Evolutionary conservation across 1,139 yeast species (phyloP).

Genomic region (Maudiozyma humilis): DNA sequence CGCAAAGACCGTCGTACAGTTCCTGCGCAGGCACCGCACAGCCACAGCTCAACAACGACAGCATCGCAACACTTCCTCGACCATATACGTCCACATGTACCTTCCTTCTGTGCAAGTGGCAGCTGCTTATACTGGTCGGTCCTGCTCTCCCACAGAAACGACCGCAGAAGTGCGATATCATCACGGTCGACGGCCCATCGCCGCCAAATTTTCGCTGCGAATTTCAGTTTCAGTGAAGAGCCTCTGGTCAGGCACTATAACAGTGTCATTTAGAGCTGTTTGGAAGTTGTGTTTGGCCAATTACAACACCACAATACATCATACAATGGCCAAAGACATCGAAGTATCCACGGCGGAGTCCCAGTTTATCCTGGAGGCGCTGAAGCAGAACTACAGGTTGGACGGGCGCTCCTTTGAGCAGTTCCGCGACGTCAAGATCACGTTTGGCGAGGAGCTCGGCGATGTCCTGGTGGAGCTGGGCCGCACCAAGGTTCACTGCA

Average conservation of each 20-base stretch:
- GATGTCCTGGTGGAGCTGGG: conserved; percentile 75
- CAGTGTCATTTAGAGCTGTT: too few species aligned
- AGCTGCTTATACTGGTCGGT: neutral
- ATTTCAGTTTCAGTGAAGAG: neutral
- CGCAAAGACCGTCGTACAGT: neutral
- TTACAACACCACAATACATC: too few species aligned
- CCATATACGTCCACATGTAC: too few species aligned
- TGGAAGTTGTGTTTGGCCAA: too few species aligned
- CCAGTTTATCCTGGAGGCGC: conserved; percentile 51
- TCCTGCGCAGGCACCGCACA: neutral
- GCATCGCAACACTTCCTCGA: too few species aligned
- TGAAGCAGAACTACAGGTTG: conserved; percentile 53
- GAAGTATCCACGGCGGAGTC: conserved; percentile 63
- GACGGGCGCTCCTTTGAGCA: conserved; percentile 63
- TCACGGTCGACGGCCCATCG: neutral
- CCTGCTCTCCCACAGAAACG: neutral
- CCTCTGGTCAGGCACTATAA: too few species aligned
- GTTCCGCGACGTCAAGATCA: conserved; percentile 54
- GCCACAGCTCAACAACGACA: neutral
- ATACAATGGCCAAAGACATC: conserved; percentile 49
- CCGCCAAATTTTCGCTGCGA: neutral
- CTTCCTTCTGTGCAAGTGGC: too few species aligned
- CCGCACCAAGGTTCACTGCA: conserved; percentile 61
- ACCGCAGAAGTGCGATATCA: neutral
- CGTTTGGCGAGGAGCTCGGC: conserved; percentile 67